Percentiles rank a stretch among this genome's conserved stretches.
Conservation (phyloP, 176 grass and related monocot species). For the Aegilops longissima region DNA sequence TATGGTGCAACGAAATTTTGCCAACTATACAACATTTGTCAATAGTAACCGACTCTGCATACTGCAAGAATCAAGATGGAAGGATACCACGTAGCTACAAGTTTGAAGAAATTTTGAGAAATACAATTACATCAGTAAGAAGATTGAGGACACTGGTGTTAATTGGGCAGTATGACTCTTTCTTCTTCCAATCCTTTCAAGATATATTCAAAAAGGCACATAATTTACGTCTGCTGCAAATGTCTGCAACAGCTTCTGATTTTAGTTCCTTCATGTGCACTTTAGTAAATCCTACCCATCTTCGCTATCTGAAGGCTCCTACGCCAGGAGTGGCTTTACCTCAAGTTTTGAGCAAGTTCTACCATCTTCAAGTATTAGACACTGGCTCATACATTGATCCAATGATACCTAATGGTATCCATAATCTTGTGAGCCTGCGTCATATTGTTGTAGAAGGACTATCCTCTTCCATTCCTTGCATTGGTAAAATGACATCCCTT, state of each 20-base stretch:
- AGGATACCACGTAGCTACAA: not conserved
- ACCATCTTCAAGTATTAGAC: slow-evolving; percentile 48
- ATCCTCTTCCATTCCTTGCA: not conserved
- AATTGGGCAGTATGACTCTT: slow-evolving; percentile 23
- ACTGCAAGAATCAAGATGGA: not conserved
- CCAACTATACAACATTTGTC: slow-evolving; percentile 37
- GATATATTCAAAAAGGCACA: slow-evolving; percentile 16
- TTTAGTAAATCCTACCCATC: slow-evolving; percentile 27
- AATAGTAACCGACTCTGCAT: slow-evolving; percentile 30
- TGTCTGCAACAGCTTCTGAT: slow-evolving; percentile 23
- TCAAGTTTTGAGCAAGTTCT: slow-evolving; percentile 20
- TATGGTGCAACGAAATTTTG: not conserved
- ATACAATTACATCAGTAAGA: slow-evolving; percentile 1
- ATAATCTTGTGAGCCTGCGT: slow-evolving; percentile 11
- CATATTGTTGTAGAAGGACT: not conserved
- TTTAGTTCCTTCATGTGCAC: not conserved
- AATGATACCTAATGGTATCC: not conserved
- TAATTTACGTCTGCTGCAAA: slow-evolving; percentile 19
- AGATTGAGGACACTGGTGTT: slow-evolving; percentile 47
- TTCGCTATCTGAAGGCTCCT: slow-evolving; percentile 21
- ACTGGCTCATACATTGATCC: not conserved
- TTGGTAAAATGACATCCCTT: slow-evolving; percentile 32
- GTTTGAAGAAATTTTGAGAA: slow-evolving; percentile 14
- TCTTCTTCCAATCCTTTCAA: not conserved
- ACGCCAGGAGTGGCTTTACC: not conserved